Base-by-base conservation (phyloP, 768 basidiomycete genomes). In the Hygrophoropsis aurantiaca region DNA sequence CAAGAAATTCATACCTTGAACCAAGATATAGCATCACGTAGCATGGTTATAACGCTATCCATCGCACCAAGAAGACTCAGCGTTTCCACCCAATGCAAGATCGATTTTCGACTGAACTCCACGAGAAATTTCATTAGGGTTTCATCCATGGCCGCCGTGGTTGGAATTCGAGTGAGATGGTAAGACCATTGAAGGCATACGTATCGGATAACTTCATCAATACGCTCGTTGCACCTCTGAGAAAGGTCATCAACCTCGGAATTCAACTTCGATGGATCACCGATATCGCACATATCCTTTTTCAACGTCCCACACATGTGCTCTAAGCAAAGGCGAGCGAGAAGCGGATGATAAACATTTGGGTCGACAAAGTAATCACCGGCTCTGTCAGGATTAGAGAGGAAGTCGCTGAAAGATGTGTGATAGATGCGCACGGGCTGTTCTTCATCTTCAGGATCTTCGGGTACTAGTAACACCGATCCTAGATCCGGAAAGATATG, bases 341-440 rank as follows among this genome's bases (percentile, higher is more conserved):
- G 46, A 26, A 56, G 40, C 15, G 44, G 34, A 30, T 59, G 56
- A 34, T 56, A 58, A 0, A 15, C 20, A 3, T 32, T 37, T 11
- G 56, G 50, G 26, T 52, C 26, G 33, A 50, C 24, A 15, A 41
- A 32, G 26, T 36, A 56, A 27, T 30, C 51, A 21, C 33, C 43
- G 13, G 54, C 59, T 7, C 58, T 57, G 23, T 53, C 49, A 4
- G 50, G 51, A 13, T 35, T 42, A 42, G 45, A 33, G 36, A 59
- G 18, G 26, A 59, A 59, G 15, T 59, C 58, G 8, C 57, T 53
- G 25, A 59, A 59, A 3, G 58, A 59, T 0, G 57, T 54, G 15
- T 57, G 56, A 16, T 57, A 57, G 23, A 57, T 57, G 13, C 56
- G 56, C 20, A 57, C 45, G 11, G 48, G 51, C n/a, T 57, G 48